phyloP scores from a whole-genome alignment of 257 asterid species.

The Ilex asprella region DNA sequence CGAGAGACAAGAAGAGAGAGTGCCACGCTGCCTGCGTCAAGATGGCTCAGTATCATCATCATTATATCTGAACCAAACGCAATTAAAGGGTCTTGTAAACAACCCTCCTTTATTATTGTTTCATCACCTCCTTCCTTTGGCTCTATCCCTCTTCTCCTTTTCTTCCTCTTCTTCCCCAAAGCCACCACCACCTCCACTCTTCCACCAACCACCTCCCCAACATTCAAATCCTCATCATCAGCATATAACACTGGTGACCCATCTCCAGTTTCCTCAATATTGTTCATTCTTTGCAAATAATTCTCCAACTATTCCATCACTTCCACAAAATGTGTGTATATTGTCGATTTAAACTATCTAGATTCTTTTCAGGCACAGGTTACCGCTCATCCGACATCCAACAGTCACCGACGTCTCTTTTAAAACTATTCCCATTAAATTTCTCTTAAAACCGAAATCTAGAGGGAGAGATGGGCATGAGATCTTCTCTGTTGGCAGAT shows the following conservation, averaged over 20 bases:
- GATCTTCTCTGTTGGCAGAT: no score
- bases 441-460: no score
- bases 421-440: no score
- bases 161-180: conserved; percentile 11
- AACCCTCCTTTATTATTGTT: no score
- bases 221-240: background rate
- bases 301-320: conserved; percentile 7
- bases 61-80: conserved; percentile 52
- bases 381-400: no score
- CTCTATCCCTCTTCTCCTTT: background rate
- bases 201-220: background rate
- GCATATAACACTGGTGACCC: conserved; percentile 5
- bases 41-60: conserved; percentile 40
- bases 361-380: no score
- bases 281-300: conserved; percentile 7
- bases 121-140: no score
- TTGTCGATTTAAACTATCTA: no score
- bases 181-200: conserved; percentile 10
- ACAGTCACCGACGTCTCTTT: no score
- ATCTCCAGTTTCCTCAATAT: conserved; percentile 3
- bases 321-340: background rate
- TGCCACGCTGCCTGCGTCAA: conserved; percentile 79
- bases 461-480: no score
- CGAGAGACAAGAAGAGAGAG: conserved; percentile 49
- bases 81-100: conserved; percentile 42